Percentiles rank a stretch among this genome's conserved stretches.
Evolutionary conservation across 106 monocot genomes (phyloP).

Genomic region (Dendrobium officinale): DNA sequence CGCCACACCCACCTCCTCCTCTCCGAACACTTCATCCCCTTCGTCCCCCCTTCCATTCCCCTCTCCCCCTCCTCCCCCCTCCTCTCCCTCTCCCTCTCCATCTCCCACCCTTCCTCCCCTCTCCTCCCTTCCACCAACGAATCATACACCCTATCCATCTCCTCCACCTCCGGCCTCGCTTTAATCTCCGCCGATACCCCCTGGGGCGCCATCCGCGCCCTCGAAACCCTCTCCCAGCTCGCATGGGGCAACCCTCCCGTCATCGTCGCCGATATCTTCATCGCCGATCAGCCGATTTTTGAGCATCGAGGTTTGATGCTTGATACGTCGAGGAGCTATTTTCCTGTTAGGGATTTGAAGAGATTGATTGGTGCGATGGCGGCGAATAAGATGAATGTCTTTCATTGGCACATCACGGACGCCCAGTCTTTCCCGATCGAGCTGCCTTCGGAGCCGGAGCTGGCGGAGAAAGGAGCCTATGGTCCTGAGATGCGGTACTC

Average conservation of each 20-base stretch:
- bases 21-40: constrained; percentile 40
- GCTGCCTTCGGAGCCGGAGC: constrained; percentile 59
- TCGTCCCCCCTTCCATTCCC: constrained; percentile 25
- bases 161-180: constrained; percentile 17
- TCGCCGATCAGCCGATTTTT: constrained; percentile 55
- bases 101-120: constrained; percentile 41
- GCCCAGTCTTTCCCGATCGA: constrained; percentile 79
- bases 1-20: constrained; percentile 43
- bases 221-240: constrained; percentile 86
- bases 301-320: constrained; percentile 70
- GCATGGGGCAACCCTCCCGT: constrained; percentile 23
- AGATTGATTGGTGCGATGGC: constrained; percentile 71
- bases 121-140: constrained; percentile 61
- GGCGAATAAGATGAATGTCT: constrained; percentile 76
- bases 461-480: constrained; percentile 62
- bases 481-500: constrained; percentile 47
- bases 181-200: constrained; percentile 38
- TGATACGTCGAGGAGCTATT: constrained; percentile 82
- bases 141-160: constrained; percentile 55
- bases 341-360: constrained; percentile 51
- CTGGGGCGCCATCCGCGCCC: constrained; percentile 86
- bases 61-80: constrained; percentile 19
- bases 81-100: constrained; percentile 31
- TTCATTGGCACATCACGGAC: constrained; percentile 91
- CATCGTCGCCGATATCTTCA: constrained; percentile 35